Evolutionary conservation across 2,329 filamentous ascomycete genomes (phyloP).

Genomic region (Thielaviopsis euricoi): DNA sequence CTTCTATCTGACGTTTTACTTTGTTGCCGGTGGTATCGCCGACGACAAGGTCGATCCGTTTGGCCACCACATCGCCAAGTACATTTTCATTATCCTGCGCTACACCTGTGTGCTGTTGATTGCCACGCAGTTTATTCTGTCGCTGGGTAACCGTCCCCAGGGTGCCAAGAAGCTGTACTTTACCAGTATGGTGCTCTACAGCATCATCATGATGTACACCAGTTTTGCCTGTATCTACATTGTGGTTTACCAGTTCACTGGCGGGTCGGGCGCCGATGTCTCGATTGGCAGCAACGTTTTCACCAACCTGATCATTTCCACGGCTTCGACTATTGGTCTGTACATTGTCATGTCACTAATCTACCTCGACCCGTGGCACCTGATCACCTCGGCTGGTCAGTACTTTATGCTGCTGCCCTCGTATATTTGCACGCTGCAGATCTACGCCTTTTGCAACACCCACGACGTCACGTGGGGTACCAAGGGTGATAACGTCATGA

Average conservation of each 20-base stretch:
- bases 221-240: constrained; percentile 82
- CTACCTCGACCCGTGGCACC: constrained; percentile 97
- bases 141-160: constrained; percentile 89
- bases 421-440: constrained; percentile 94
- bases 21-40: constrained; percentile 78
- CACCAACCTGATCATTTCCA: constrained; percentile 83
- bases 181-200: constrained; percentile 74
- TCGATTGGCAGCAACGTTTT: constrained; percentile 73
- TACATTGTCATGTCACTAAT: constrained; percentile 95
- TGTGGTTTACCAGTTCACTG: constrained; percentile 61
- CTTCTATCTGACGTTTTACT: constrained; percentile 98
- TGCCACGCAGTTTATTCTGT: constrained; percentile 87
- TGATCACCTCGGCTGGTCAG: constrained; percentile 81
- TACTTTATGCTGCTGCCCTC: constrained; percentile 85
- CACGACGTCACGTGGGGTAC: constrained; percentile 99
- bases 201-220: constrained; percentile 90
- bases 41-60: constrained; percentile 76
- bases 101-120: constrained; percentile 81
- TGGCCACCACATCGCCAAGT: constrained; percentile 65
- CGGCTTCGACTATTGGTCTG: constrained; percentile 74
- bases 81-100: constrained; percentile 73
- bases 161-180: constrained; percentile 86
- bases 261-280: constrained; percentile 30
- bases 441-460: constrained; percentile 98
- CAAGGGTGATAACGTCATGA: constrained; percentile 91